phyloP scores from a whole-genome alignment of 139 green algal species.

The Chlamydomonas sp. region DNA sequence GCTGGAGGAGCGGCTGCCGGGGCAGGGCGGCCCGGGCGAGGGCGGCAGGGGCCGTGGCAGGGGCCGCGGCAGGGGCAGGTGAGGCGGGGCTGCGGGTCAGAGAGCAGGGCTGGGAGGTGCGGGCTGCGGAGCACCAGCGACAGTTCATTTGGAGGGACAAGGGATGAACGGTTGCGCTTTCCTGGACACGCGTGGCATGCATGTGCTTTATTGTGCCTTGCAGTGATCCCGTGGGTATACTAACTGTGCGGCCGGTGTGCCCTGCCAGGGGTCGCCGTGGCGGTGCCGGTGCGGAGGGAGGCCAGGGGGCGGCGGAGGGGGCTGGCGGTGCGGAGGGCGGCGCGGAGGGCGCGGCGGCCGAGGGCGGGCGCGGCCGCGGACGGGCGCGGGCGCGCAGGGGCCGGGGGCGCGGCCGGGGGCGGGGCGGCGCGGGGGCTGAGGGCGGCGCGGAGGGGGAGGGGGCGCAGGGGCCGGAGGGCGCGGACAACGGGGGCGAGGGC shows the following conservation, averaged over 20 bases:
- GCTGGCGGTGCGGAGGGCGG: too few relatives aligned
- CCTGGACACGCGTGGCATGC: not conserved
- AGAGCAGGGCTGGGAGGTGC: not conserved
- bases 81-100: not conserved
- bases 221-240: not conserved
- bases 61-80: not conserved
- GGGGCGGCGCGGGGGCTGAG: not conserved
- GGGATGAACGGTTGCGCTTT: not conserved
- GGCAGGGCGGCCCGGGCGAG: too few relatives aligned
- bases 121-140: not conserved
- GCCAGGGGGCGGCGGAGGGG: not conserved
- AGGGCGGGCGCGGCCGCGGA: not conserved
- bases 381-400: not conserved
- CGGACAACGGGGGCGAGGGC: not conserved
- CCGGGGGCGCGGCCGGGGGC: not conserved
- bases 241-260: too few relatives aligned
- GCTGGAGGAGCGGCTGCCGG: slow-evolving; percentile 4
- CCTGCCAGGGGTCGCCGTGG: not conserved
- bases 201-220: not conserved
- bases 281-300: not conserved
- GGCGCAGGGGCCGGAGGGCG: not conserved
- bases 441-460: not conserved
- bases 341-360: not conserved
- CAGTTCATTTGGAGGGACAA: not conserved
- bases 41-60: not conserved